Conservation (phyloP, 1,284 basidiomycete genomes). For the Ustilago xerochloae region DNA sequence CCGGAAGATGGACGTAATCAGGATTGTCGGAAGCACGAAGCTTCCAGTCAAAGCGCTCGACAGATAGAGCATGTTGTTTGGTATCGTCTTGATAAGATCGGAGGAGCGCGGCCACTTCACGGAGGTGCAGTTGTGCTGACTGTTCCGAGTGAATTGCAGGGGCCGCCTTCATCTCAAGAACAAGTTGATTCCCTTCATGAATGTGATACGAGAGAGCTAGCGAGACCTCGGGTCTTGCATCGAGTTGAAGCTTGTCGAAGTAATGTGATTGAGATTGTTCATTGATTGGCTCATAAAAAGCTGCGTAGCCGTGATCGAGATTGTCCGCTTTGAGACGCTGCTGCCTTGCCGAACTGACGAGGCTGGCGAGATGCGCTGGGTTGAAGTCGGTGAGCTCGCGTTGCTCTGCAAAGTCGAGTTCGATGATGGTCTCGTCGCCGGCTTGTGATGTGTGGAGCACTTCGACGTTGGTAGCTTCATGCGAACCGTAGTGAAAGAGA, state of each 20-base stretch:
- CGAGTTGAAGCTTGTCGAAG: conserved; percentile 25
- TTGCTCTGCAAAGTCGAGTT: conserved; percentile 41
- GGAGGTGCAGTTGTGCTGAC: conserved; percentile 52
- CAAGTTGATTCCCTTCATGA: background rate
- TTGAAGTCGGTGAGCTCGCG: conserved; percentile 11
- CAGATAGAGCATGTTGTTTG: conserved; percentile 31
- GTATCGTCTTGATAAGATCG: conserved; percentile 25
- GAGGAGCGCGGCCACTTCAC: conserved; percentile 46
- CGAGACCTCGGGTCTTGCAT: conserved; percentile 24
- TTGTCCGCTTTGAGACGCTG: background rate
- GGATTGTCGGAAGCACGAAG: conserved; percentile 52
- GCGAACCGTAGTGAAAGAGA: conserved; percentile 45
- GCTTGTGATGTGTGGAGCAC: conserved; percentile 15
- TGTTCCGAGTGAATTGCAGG: conserved; percentile 43
- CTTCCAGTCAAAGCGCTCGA: conserved; percentile 39
- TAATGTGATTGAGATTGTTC: background rate
- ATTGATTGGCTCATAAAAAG: conserved; percentile 12
- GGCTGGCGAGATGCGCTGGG: conserved; percentile 11
- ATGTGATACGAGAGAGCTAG: conserved; percentile 32
- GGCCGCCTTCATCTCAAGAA: conserved; percentile 40
- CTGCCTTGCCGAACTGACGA: conserved; percentile 14
- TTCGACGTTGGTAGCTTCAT: conserved; percentile 43
- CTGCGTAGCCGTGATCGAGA: conserved; percentile 42
- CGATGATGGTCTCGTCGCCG: conserved; percentile 18
- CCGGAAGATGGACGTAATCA: conserved; percentile 33